These are phyloP conservation scores for Chrysophaeum taylorii DNA, from an alignment of 352 stramenopile genomes.

Conservation along the genomic window DNA sequence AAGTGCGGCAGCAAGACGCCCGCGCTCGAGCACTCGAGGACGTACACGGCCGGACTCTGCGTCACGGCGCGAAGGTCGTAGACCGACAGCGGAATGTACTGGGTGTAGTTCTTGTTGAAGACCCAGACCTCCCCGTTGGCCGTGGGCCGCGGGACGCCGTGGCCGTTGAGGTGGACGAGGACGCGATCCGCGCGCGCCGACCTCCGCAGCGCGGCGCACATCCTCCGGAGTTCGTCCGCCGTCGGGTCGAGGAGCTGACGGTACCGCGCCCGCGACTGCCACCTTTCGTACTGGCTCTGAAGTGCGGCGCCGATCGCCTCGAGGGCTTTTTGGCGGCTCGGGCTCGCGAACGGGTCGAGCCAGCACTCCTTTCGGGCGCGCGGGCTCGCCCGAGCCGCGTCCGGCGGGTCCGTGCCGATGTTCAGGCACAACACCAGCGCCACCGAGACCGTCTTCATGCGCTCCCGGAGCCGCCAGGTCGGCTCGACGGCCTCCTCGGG, in stretches of 20 bases:
- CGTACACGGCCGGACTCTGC: conserved; percentile 81
- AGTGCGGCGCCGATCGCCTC: conserved; percentile 79
- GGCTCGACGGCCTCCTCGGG: conserved; percentile 21
- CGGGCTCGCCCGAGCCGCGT: conserved; percentile 86
- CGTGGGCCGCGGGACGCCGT: conserved; percentile 92
- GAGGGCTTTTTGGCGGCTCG: conserved; percentile 73
- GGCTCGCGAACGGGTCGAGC: conserved; percentile 80
- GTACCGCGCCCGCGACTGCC: conserved; percentile 72
- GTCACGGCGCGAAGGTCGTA: conserved; percentile 83
- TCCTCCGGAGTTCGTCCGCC: conserved; percentile 81
- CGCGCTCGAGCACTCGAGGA: conserved; percentile 94
- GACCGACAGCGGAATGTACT: conserved; percentile 96
- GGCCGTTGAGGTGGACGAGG: conserved; percentile 98
- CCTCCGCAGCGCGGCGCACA: conserved; percentile 79
- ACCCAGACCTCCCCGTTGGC: conserved; percentile 97
- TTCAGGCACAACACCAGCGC: conserved; percentile 93
- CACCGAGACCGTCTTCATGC: conserved; percentile 72
- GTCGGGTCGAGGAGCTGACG: conserved; percentile 88
- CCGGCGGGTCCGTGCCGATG: conserved; percentile 91
- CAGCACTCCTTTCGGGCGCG: conserved; percentile 94
- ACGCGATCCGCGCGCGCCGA: conserved; percentile 82
- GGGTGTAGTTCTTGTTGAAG: conserved; percentile 98
- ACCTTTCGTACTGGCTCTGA: conserved; percentile 86
- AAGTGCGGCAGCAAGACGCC: conserved; percentile 91
- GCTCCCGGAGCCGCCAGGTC: conserved; percentile 61